phyloP scores from a whole-genome alignment of 164 flowering plant genomes.

The Stephania japonica region DNA sequence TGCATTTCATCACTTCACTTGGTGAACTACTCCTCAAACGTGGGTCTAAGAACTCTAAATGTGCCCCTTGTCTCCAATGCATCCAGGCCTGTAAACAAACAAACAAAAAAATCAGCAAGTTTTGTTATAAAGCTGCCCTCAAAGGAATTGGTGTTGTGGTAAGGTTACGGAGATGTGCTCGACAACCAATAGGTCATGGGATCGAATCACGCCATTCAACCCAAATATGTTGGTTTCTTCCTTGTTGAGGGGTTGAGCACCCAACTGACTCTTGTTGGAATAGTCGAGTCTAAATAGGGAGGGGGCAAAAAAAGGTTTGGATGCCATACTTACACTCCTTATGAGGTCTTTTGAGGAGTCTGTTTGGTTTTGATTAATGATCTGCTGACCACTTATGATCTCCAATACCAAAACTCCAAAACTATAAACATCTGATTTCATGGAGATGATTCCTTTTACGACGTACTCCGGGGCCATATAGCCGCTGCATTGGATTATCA shows the following conservation, averaged over 20 bases:
- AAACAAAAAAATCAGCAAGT: constrained; percentile 14
- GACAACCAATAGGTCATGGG: too few species aligned
- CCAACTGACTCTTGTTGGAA: too few species aligned
- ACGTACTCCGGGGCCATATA: constrained; percentile 28
- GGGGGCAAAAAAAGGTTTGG: too few species aligned
- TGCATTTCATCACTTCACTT: constrained; percentile 34
- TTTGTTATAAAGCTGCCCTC: too few species aligned
- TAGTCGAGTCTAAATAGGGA: too few species aligned
- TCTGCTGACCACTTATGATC: constrained; percentile 22
- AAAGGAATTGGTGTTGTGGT: too few species aligned
- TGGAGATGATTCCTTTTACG: constrained; percentile 24
- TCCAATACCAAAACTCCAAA: constrained; percentile 27
- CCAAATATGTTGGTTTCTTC: too few species aligned
- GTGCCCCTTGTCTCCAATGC: constrained; percentile 27
- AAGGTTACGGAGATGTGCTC: too few species aligned
- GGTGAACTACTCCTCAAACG: background rate
- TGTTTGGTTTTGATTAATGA: background rate
- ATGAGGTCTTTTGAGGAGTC: background rate
- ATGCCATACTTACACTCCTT: constrained; percentile 14
- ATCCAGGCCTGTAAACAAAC: constrained; percentile 33
- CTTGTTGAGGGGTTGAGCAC: too few species aligned
- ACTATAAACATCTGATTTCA: constrained; percentile 27
- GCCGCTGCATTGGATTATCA: constrained; percentile 17
- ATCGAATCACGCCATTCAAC: too few species aligned
- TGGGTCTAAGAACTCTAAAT: constrained; percentile 23